phyloP scores from a whole-genome alignment of 495 filamentous ascomycete genomes.

The Aspergillus mulundensis region DNA sequence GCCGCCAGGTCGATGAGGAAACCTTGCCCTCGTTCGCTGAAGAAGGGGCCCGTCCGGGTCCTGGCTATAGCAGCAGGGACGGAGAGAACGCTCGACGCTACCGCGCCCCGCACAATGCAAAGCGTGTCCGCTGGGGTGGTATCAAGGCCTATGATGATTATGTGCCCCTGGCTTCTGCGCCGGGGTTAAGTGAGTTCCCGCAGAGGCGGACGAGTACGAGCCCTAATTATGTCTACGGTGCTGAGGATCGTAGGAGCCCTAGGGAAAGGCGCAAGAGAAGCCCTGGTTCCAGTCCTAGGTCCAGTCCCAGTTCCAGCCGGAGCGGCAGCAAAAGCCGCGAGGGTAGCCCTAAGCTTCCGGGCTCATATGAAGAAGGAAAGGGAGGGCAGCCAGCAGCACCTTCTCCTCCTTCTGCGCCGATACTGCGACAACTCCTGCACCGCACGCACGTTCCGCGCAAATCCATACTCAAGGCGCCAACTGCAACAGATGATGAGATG shows the following conservation, averaged over 20 bases:
- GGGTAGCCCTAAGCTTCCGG: neutral
- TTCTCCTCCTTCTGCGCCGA: neutral
- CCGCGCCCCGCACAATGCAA: neutral
- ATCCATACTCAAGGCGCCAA: slow-evolving; percentile 15
- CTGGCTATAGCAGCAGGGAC: neutral
- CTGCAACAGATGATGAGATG: slow-evolving; percentile 12
- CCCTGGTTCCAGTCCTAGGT: too few species aligned
- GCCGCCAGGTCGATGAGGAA: too few species aligned
- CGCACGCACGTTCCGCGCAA: neutral
- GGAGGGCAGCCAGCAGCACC: neutral
- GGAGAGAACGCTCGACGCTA: neutral
- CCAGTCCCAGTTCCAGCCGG: too few species aligned
- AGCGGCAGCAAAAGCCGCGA: neutral
- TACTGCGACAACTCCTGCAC: neutral
- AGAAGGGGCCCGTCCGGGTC: neutral
- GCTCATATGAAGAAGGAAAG: neutral
- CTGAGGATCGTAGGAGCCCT: neutral
- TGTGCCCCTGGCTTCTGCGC: neutral
- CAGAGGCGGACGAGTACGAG: neutral
- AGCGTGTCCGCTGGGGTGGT: slow-evolving; percentile 16
- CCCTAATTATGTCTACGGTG: neutral
- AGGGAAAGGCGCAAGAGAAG: neutral
- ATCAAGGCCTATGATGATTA: neutral
- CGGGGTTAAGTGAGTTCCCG: neutral
- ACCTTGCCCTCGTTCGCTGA: too few species aligned